A percentile compares a stretch with the other conserved stretches of the same genome.
These are phyloP conservation scores for Gyromitra esculenta DNA, from an alignment of 2,329 filamentous ascomycete genomes.

Conservation along the genomic window DNA sequence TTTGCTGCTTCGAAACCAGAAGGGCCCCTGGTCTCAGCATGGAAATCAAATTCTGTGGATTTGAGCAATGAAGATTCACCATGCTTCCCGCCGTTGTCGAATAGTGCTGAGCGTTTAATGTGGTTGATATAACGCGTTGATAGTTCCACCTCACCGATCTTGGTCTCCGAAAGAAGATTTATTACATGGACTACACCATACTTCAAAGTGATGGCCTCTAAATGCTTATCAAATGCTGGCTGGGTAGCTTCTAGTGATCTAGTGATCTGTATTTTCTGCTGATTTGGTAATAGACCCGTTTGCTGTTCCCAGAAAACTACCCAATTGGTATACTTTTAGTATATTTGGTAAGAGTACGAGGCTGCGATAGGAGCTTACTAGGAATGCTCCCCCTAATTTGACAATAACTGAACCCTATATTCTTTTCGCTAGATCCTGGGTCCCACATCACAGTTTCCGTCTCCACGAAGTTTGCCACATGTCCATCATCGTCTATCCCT, in stretches of 20 bases:
- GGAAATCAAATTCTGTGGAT: constrained; percentile 93
- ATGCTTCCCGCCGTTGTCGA: constrained; percentile 67
- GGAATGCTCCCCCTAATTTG: constrained; percentile 94
- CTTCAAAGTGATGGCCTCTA: constrained; percentile 81
- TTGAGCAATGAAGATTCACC: constrained; percentile 77
- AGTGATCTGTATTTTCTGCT: constrained; percentile 93
- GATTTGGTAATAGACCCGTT: constrained; percentile 84
- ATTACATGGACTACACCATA: constrained; percentile 94
- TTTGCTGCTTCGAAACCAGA: constrained; percentile 90
- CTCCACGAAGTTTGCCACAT: constrained; percentile 99
- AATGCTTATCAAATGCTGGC: constrained; percentile 94
- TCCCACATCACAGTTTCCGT: constrained; percentile 93
- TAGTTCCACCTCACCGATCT: constrained; percentile 84
- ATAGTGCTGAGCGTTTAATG: constrained; percentile 77
- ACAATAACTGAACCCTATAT: constrained; percentile 86
- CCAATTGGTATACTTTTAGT: constrained; percentile 8
- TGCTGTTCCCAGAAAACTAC: constrained; percentile 93
- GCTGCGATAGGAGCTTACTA: constrained; percentile 30
- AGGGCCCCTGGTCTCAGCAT: constrained; percentile 88
- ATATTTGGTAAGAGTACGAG: background rate
- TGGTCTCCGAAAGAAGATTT: constrained; percentile 90
- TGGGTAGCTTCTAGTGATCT: constrained; percentile 89
- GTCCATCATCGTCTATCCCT: constrained; percentile 95
- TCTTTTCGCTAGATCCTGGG: constrained; percentile 65
- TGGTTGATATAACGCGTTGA: constrained; percentile 82